Evolutionary conservation across 768 basidiomycete species (phyloP), one percentile per base, ranked within the genome.

Genomic region (Boletellus sp.): DNA sequence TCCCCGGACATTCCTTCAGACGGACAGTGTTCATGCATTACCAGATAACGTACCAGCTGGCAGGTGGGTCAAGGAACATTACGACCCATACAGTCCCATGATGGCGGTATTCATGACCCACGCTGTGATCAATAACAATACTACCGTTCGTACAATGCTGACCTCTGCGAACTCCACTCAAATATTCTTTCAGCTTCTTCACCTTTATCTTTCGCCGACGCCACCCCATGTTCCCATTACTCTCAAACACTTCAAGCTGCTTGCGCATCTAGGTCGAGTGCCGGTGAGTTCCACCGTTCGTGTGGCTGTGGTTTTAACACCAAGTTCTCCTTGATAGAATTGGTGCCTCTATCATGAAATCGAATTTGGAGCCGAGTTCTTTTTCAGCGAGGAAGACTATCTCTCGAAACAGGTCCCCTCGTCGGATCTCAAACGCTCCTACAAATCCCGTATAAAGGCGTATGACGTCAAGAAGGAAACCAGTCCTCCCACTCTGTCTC

Each of bases 31-130:
- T 58, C 22, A 61, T 42, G n/a, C 37, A 31, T 48, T 16, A 32
- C 16, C 61, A 89, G 83, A 85, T 59, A 69, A 75, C 42, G 35
- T 78, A 16, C 74, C 76, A 39, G 76, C 87, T 51, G 82, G 81
- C 26, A 74, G 66, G 52, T 89, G 83, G 84, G 72, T 78, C 22
- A 81, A 76, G 60, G 70, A 68, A 22, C 68, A 78, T 41, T 87
- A 78, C 60, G 84, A 83, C 19, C 54, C 75, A 32, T 74, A 66
- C 46, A 82, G 83, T 61, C 70, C 73, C 34, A 70, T 84, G 45
- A 79, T 83, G 26, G 84, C 87, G 24, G 67, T 79, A 20, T 87
- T 85, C 65, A 77, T 89, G 75, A 79, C 78, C 4, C 87, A 90
- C 64, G 85, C 85, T 31, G 72, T 89, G 35, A 71, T 87, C 48